These are phyloP conservation scores for Amanita muscaria DNA, from an alignment of 768 basidiomycete species.

Conservation along the genomic window DNA sequence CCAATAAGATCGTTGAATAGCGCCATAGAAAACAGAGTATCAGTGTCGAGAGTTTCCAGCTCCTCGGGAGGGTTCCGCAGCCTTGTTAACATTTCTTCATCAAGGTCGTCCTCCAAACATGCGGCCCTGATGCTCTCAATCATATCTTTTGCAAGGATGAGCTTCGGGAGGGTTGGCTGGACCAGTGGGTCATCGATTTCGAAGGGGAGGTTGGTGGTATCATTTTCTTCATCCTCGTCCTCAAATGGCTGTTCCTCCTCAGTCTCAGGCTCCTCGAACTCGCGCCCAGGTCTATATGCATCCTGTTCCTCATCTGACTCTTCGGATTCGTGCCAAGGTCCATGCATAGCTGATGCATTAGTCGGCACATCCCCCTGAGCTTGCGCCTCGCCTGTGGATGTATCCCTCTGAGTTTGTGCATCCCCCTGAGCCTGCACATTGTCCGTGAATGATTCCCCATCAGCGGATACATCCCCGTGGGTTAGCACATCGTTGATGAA, in stretches of 20 bases:
- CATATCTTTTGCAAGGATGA: constrained; percentile 2
- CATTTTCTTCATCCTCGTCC: not conserved
- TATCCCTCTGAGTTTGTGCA: not conserved
- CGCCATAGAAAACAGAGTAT: not conserved
- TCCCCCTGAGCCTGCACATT: not conserved
- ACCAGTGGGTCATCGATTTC: not conserved
- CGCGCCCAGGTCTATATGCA: not conserved
- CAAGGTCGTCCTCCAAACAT: not conserved
- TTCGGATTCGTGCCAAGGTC: not conserved
- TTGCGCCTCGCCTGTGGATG: not conserved
- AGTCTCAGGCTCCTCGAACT: not conserved
- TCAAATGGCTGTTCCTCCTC: not conserved
- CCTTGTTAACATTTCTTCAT: not conserved
- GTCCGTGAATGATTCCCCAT: not conserved
- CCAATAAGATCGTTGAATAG: not conserved
- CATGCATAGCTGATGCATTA: not conserved
- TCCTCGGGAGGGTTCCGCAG: constrained; percentile 2
- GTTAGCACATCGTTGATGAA: too few species aligned
- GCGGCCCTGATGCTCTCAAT: not conserved
- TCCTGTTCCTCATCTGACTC: not conserved
- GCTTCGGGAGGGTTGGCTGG: constrained; percentile 2
- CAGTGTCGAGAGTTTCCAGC: not conserved
- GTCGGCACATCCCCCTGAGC: not conserved
- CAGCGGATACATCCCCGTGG: too few species aligned
- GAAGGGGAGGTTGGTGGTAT: not conserved